Base-by-base conservation (phyloP, 2,329 filamentous ascomycete genomes). In the Talaromyces sp. region DNA sequence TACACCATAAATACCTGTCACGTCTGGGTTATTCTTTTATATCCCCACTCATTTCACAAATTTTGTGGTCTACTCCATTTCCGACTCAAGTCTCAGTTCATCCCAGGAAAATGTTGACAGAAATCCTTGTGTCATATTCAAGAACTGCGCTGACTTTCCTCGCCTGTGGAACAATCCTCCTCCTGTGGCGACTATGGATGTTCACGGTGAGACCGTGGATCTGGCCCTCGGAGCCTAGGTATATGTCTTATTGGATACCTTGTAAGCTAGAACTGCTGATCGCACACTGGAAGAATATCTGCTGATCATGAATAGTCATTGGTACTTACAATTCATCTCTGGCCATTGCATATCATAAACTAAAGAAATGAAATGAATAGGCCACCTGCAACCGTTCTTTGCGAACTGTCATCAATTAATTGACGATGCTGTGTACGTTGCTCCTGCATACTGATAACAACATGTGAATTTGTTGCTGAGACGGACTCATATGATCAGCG, bases 71-170 rank as follows among this genome's bases (percentile, higher is more conserved):
- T 39, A n/a, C 36, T 39, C 1, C 36, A 8, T n/a, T 39, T 8
- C 7, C 5, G 15, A 4, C 2, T 32, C 27, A 66, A 63, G 58
- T 62, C 65, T 56, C 22, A 8, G 13, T 8, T 22, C 33, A 10
- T 42, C 32, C 32, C n/a, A 33, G 11, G 17, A 56, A 44, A 33
- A 58, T 58, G 56, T 52, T 56, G 8, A 19, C 19, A 56, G 33
- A 19, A 56, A 33, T n/a, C 4, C 28, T 56, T 19, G 25, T n/a
- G 22, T 56, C 54, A 44, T 19, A 30, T 1, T n/a, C 54, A 27
- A 56, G 2, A n/a, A 11, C 54, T 22, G 22, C 11, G 5, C 19
- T 44, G 33, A 19, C n/a, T 15, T 17, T n/a, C 33, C 32, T 56
- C 9, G 54, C 54, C 54, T 56, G 54, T 25, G 33, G 54, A 13